phyloP scores from a whole-genome alignment of 2,329 filamentous ascomycete genomes.

The Capronia epimyces region DNA sequence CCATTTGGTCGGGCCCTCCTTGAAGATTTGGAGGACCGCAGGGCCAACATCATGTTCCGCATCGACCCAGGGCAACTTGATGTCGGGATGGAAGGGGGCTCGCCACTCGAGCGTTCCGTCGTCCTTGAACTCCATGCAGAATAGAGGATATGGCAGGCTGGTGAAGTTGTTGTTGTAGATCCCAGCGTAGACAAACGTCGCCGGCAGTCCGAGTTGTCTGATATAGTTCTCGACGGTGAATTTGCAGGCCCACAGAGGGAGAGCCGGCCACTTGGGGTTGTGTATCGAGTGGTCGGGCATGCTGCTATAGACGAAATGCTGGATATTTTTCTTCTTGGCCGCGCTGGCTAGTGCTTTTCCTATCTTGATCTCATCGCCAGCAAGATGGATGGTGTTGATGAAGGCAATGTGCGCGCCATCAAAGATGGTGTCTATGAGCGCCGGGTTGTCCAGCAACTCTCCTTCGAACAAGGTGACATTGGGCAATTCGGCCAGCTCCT shows the following conservation, averaged over 20 bases:
- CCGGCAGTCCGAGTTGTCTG: slow-evolving; percentile 70
- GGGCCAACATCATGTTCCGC: slow-evolving; percentile 94
- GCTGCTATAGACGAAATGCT: slow-evolving; percentile 92
- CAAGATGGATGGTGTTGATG: slow-evolving; percentile 94
- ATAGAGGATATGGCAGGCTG: slow-evolving; percentile 81
- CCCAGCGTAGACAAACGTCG: slow-evolving; percentile 91
- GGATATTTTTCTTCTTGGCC: slow-evolving; percentile 69
- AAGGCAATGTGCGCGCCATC: slow-evolving; percentile 81
- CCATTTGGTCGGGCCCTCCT: slow-evolving; percentile 84
- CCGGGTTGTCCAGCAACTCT: slow-evolving; percentile 63
- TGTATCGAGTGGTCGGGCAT: slow-evolving; percentile 92
- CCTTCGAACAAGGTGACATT: slow-evolving; percentile 71
- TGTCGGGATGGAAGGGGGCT: slow-evolving; percentile 85
- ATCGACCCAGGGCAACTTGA: slow-evolving; percentile 88
- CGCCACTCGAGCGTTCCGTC: slow-evolving; percentile 90
- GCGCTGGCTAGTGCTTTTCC: slow-evolving; percentile 84
- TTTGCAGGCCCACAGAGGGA: slow-evolving; percentile 89
- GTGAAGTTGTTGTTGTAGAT: slow-evolving; percentile 99
- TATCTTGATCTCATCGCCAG: slow-evolving; percentile 82
- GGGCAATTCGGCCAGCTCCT: slow-evolving; percentile 74
- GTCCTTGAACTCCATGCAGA: slow-evolving; percentile 82
- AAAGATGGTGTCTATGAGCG: slow-evolving; percentile 73
- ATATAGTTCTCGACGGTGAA: slow-evolving; percentile 90
- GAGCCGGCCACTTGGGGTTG: slow-evolving; percentile 67
- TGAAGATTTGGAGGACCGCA: slow-evolving; percentile 87